phyloP scores from a whole-genome alignment of 495 filamentous ascomycete genomes.

The Mycothermus thermophilus region DNA sequence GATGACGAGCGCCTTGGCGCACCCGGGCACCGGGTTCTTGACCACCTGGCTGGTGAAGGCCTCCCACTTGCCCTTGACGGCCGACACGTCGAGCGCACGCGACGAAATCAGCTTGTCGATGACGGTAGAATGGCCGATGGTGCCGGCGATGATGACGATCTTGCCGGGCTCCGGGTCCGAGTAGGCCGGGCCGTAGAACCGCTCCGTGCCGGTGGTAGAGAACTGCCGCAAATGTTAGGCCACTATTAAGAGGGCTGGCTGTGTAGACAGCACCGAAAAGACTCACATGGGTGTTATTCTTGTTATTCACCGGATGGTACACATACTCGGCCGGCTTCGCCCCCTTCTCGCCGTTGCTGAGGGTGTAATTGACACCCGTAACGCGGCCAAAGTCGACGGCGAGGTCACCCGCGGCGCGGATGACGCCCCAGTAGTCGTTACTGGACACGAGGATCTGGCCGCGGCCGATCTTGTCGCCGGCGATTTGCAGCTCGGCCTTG shows the following conservation, averaged over 20 bases:
- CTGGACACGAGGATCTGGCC: conserved; percentile 39
- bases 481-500: conserved; percentile 29
- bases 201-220: conserved; percentile 24
- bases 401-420: conserved; percentile 51
- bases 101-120: conserved; percentile 43
- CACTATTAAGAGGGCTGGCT: too few relatives aligned
- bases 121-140: conserved; percentile 46
- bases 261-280: too few relatives aligned
- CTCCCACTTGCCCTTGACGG: conserved; percentile 53
- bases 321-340: conserved; percentile 24
- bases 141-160: conserved; percentile 55
- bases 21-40: conserved; percentile 42
- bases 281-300: conserved; percentile 35
- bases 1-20: conserved; percentile 50
- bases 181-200: conserved; percentile 33
- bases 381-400: conserved; percentile 59
- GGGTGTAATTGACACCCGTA: conserved; percentile 45
- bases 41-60: conserved; percentile 49
- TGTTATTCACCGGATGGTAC: conserved; percentile 30
- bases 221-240: conserved; percentile 22
- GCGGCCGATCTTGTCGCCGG: conserved; percentile 27
- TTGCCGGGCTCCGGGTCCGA: conserved; percentile 29
- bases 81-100: conserved; percentile 39
- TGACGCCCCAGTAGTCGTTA: conserved; percentile 52
- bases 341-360: conserved; percentile 33